Evolutionary conservation across 768 basidiomycete genomes (phyloP), one percentile per base, ranked within the genome.

Genomic region (Termitomyces sp.): DNA sequence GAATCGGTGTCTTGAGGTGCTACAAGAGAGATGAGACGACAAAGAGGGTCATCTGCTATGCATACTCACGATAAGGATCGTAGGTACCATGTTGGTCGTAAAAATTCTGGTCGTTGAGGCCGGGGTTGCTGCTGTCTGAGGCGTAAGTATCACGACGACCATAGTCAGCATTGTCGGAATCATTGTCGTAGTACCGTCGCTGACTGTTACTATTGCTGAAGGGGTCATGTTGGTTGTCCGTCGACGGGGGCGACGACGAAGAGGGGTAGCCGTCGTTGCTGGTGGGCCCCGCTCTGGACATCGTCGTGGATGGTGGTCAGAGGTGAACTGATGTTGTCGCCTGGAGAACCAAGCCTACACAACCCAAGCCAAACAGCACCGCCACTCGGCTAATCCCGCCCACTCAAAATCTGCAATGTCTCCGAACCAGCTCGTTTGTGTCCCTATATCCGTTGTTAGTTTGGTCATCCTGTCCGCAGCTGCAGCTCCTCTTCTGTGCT

Each of bases 1-100:
- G 90, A 92, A 70, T 94, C 91, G 32, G 88, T 91, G 71, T 94
- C 91, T 69, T 81, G 86, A 59, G 84, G 82, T 48, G 84, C 89
- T 91, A 67, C 54, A 57, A 56, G 63, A 62, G 55, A 64, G 56
- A 54, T 46, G 49, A 63, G 46, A 57, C 47, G 54, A 34, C 16
- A 44, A 48, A 61, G 59, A 43, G 30, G 46, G 39, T 28, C 32
- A 50, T 41, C 21, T 2, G 11, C 47, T 1, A 17, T 28, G 43
- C 12, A 11, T 37, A 63, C 79, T 61, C 56, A 84, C 86, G 79
- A 71, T 88, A 89, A 21, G 76, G 70, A 59, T 87, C 86, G 60
- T 88, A 89, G 54, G 75, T 74, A 50, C 80, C 81, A 56, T 73
- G 72, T 48, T 84, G 76, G 68, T 91, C 89, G 62, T 90, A 90